Conservation (phyloP, 441 rosid genomes). For the Bruguiera hainesii region DNA sequence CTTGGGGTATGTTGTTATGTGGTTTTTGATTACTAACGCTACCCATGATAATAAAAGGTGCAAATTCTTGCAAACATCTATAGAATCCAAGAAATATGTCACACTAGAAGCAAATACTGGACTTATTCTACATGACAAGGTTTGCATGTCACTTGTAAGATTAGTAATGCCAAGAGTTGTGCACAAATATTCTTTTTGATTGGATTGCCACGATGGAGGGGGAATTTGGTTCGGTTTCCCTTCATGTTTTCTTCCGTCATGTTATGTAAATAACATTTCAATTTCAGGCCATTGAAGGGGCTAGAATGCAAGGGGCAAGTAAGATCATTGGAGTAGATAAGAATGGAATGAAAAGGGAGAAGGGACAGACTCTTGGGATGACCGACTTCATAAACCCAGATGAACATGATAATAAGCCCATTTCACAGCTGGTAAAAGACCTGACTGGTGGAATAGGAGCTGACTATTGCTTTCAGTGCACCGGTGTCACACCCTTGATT, state of each 20-base stretch:
- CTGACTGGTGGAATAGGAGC: slow-evolving; percentile 39
- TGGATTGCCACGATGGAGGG: no score
- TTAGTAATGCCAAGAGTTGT: no score
- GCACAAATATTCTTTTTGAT: no score
- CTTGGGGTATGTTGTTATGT: slow-evolving; percentile 39
- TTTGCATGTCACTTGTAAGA: no score
- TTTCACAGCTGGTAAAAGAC: slow-evolving; percentile 34
- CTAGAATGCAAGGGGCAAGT: slow-evolving; percentile 36
- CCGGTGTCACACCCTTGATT: slow-evolving; percentile 23
- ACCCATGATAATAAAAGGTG: no score
- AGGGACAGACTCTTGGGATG: slow-evolving; percentile 44
- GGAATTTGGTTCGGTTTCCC: not conserved
- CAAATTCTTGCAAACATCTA: not conserved
- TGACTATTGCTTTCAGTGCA: slow-evolving; percentile 46
- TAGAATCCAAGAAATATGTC: no score
- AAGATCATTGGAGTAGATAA: slow-evolving; percentile 47
- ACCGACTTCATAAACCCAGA: slow-evolving; percentile 45
- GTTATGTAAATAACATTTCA: not conserved
- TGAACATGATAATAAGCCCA: slow-evolving; percentile 17
- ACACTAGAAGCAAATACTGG: no score
- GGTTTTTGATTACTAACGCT: not conserved
- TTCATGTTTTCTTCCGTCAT: not conserved
- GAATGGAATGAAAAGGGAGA: slow-evolving; percentile 31
- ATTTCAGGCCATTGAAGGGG: slow-evolving; percentile 37
- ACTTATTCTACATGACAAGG: no score